A percentile compares a stretch with the other conserved stretches of the same genome.
phyloP scores from a whole-genome alignment of 2,329 filamentous ascomycete species.

The Colletotrichum sp. region DNA sequence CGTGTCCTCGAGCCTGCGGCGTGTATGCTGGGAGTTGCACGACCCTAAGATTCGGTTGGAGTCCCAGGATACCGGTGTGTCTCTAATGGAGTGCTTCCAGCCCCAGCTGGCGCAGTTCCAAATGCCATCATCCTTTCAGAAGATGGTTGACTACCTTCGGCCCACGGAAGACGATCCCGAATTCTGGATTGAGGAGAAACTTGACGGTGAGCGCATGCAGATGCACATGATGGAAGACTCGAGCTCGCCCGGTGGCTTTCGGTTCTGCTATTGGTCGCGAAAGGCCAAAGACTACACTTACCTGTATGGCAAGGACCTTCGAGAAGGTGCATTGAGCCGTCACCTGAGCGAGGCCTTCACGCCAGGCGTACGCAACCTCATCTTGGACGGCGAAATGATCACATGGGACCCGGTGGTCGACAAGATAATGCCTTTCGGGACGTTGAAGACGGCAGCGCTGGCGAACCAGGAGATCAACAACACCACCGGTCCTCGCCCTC shows the following conservation, averaged over 20 bases:
- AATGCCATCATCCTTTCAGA: constrained; percentile 76
- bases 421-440: constrained; percentile 88
- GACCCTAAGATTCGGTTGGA: constrained; percentile 76
- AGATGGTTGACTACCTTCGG: constrained; percentile 74
- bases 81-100: constrained; percentile 94
- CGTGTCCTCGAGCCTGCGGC: constrained; percentile 85
- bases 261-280: constrained; percentile 90
- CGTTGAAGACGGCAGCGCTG: constrained; percentile 88
- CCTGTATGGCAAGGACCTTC: constrained; percentile 84
- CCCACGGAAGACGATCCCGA: constrained; percentile 72
- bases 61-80: constrained; percentile 75
- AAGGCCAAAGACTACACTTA: constrained; percentile 98
- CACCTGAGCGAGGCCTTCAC: constrained; percentile 81
- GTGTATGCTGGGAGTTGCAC: constrained; percentile 93
- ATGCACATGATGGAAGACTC: constrained; percentile 85
- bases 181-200: constrained; percentile 98
- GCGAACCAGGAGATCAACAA: constrained; percentile 77
- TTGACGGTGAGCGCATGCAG: constrained; percentile 97
- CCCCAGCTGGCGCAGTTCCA: constrained; percentile 95
- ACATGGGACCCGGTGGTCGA: constrained; percentile 92
- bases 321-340: constrained; percentile 79
- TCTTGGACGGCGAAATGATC: constrained; percentile 98
- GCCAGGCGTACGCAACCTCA: constrained; percentile 79
- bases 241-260: constrained; percentile 68
- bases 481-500: constrained; percentile 69